These are phyloP conservation scores for Podospora pseudopauciseta DNA, from an alignment of 495 filamentous ascomycete genomes.

Conservation along the genomic window DNA sequence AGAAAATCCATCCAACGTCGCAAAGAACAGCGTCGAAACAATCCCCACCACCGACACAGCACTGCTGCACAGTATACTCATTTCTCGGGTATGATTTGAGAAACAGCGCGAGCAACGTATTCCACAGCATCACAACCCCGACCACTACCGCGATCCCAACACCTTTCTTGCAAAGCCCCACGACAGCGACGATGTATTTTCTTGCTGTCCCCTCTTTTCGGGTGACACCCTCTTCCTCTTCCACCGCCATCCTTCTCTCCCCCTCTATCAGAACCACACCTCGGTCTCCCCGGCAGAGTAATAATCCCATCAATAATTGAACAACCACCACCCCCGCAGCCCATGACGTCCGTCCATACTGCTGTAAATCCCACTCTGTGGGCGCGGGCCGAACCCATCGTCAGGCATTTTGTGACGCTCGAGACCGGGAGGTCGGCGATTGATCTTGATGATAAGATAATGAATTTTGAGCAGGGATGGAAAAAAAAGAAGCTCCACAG, in stretches of 20 bases:
- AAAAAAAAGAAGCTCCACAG: not conserved
- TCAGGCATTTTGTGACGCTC: not conserved
- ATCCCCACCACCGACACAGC: constrained; percentile 52
- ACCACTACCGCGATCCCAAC: constrained; percentile 48
- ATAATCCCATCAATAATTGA: constrained; percentile 54
- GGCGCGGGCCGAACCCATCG: not conserved
- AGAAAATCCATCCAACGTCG: constrained; percentile 51
- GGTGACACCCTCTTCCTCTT: constrained; percentile 22
- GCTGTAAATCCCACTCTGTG: constrained; percentile 55
- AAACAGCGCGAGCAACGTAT: constrained; percentile 45
- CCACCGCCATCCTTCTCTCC: constrained; percentile 47
- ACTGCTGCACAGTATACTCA: constrained; percentile 42
- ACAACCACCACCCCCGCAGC: constrained; percentile 62
- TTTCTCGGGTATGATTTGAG: constrained; percentile 35
- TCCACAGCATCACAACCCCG: constrained; percentile 53
- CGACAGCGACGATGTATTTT: constrained; percentile 28
- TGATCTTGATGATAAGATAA: not conserved
- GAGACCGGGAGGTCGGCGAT: not conserved
- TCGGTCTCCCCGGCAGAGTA: constrained; percentile 53
- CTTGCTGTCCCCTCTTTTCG: not conserved
- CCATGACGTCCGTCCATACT: constrained; percentile 49
- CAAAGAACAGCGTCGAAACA: constrained; percentile 54
- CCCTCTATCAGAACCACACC: constrained; percentile 44
- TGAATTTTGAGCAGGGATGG: not conserved
- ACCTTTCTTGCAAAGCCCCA: constrained; percentile 38